Evolutionary conservation across 805 yeast genomes (phyloP).

Genomic region (Zygosaccharomyces rouxii): DNA sequence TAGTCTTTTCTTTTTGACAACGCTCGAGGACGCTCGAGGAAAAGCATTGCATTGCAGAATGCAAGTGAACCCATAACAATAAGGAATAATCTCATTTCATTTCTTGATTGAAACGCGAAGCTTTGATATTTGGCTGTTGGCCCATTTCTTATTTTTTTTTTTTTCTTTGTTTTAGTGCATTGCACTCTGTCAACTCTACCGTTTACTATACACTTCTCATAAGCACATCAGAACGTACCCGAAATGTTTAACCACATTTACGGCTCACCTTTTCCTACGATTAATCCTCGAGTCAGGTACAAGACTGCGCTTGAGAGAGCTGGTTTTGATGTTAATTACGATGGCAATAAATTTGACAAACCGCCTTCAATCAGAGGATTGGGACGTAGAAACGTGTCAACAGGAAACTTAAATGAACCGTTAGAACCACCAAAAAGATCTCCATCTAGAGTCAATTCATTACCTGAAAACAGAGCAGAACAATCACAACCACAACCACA

Average conservation of each 20-base stretch:
- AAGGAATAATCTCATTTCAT: neutral
- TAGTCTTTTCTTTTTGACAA: neutral
- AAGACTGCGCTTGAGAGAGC: slow-evolving; percentile 76
- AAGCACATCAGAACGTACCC: neutral
- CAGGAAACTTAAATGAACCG: slow-evolving; percentile 4
- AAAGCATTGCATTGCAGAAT: slow-evolving; percentile 4
- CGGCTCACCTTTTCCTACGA: slow-evolving; percentile 60
- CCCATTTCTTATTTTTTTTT: neutral
- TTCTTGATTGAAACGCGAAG: neutral
- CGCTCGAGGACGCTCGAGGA: neutral
- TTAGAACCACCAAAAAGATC: slow-evolving; percentile 5
- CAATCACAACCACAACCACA: no score
- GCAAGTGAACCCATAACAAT: neutral
- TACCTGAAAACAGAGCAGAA: slow-evolving; percentile 2
- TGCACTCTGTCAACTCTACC: neutral
- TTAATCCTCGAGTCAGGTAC: slow-evolving; percentile 57
- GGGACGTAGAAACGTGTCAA: slow-evolving; percentile 13
- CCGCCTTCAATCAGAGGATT: neutral
- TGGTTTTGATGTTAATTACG: slow-evolving; percentile 56
- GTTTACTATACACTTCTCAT: neutral
- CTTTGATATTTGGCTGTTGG: neutral
- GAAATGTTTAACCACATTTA: slow-evolving; percentile 30
- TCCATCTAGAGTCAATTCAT: slow-evolving; percentile 9
- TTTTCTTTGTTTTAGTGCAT: neutral
- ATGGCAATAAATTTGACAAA: neutral